Conservation (phyloP, 805 yeast genomes). For the Ogataea henricii region DNA sequence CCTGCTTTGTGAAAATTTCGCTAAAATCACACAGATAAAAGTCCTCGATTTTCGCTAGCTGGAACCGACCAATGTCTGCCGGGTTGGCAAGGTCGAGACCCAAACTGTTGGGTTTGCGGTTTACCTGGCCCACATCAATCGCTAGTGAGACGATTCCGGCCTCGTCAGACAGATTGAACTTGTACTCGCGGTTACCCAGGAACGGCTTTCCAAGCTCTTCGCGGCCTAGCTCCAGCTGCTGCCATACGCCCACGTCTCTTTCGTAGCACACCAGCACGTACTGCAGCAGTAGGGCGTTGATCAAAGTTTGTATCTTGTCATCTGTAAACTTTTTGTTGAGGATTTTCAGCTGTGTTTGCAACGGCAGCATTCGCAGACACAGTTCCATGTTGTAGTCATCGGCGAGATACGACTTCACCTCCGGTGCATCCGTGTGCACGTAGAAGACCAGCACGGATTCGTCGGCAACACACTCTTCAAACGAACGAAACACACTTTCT, state of each 20-base stretch:
- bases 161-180: conserved; percentile 65
- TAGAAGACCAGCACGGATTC: conserved; percentile 9
- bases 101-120: conserved; percentile 24
- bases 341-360: conserved; percentile 44
- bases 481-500: neutral
- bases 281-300: conserved; percentile 47
- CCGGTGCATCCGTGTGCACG: conserved; percentile 5
- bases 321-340: conserved; percentile 39
- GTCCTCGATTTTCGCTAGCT: conserved; percentile 27
- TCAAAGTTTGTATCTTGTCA: conserved; percentile 42
- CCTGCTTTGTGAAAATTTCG: conserved; percentile 32
- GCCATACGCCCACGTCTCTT: conserved; percentile 9
- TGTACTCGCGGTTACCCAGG: conserved; percentile 32
- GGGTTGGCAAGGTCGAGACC: conserved; percentile 53
- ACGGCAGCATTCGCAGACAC: conserved; percentile 46
- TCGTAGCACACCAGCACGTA: conserved; percentile 41
- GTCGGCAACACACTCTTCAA: conserved; percentile 1
- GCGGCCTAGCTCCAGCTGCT: conserved; percentile 29
- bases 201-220: conserved; percentile 61
- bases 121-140: conserved; percentile 32
- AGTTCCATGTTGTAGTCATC: conserved; percentile 50
- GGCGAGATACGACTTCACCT: conserved; percentile 8
- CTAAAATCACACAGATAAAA: conserved; percentile 29
- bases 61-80: conserved; percentile 24
- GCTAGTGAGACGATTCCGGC: conserved; percentile 49